These are phyloP conservation scores for Echria macrotheca DNA, from an alignment of 495 filamentous ascomycete genomes.

Conservation along the genomic window DNA sequence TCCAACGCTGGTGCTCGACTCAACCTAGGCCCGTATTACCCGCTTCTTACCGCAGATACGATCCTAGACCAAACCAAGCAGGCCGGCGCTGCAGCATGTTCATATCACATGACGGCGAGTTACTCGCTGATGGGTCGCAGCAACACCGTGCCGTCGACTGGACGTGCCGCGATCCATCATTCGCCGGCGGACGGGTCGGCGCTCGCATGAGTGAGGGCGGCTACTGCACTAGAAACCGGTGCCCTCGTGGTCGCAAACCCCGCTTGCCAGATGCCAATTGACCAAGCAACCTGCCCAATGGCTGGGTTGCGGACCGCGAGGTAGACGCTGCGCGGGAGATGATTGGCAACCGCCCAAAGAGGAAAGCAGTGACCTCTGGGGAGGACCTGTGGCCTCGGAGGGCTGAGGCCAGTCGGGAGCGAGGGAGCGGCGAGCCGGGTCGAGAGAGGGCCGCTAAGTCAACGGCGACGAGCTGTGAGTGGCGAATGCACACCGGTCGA, in stretches of 20 bases:
- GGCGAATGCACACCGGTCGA: conserved; percentile 12
- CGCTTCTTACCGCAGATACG: no score
- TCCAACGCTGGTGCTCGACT: no score
- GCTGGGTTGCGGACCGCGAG: no score
- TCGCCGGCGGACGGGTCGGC: background rate
- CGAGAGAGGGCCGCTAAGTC: background rate
- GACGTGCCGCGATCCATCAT: background rate
- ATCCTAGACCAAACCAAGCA: no score
- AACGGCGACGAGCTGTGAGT: conserved; percentile 5
- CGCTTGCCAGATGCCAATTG: background rate
- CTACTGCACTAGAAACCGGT: conserved; percentile 10
- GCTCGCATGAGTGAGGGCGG: conserved; percentile 8
- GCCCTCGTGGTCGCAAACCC: conserved; percentile 7
- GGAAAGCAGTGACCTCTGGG: no score
- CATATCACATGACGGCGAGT: background rate
- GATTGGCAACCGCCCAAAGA: no score
- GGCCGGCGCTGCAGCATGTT: background rate
- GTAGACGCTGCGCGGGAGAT: no score
- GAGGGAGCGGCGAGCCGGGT: conserved; percentile 10
- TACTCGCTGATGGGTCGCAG: background rate
- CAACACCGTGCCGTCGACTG: background rate
- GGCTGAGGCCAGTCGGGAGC: conserved; percentile 10
- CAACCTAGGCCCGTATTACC: no score
- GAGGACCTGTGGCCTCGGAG: no score
- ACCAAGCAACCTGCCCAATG: background rate